A percentile compares a stretch with the other conserved stretches of the same genome.
These are phyloP conservation scores for Heliamphora exappendiculata DNA, from an alignment of 148 eudicot genomes.

Conservation along the genomic window DNA sequence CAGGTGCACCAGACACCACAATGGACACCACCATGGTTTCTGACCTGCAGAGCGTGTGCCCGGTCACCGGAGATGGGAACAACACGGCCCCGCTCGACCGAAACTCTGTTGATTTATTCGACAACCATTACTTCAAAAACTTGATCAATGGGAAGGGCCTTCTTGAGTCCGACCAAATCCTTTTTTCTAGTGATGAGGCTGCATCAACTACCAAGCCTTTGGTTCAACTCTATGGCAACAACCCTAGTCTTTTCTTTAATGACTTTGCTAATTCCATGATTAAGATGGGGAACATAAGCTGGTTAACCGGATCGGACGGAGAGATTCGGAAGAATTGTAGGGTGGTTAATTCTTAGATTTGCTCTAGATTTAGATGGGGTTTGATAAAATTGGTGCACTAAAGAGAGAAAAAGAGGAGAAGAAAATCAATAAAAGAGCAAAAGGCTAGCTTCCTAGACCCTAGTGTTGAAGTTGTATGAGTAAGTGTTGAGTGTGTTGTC, in stretches of 20 bases:
- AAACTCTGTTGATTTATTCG: conserved; percentile 55
- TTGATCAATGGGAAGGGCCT: conserved; percentile 51
- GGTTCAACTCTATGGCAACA: conserved; percentile 28
- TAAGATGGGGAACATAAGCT: conserved; percentile 64
- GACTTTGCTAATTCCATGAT: conserved; percentile 58
- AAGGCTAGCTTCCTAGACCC: not conserved
- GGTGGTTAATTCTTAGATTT: conserved; percentile 36
- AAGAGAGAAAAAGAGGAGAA: no score
- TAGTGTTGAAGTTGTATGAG: not conserved
- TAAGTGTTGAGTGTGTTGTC: not conserved
- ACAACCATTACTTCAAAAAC: conserved; percentile 69
- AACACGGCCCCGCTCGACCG: conserved; percentile 55
- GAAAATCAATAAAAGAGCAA: no score
- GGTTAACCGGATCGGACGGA: conserved; percentile 55
- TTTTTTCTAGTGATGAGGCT: conserved; percentile 38
- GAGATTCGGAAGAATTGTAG: conserved; percentile 63
- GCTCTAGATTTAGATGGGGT: not conserved
- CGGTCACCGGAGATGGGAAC: conserved; percentile 56
- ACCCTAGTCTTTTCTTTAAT: conserved; percentile 5
- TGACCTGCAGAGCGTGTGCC: conserved; percentile 48
- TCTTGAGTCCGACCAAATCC: conserved; percentile 56
- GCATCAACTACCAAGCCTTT: conserved; percentile 39
- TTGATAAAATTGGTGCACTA: not conserved
- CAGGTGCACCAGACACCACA: conserved; percentile 49
- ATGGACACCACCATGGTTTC: conserved; percentile 37